phyloP scores from a whole-genome alignment of 352 stramenopile species.

The Phytopythium delawarense region DNA sequence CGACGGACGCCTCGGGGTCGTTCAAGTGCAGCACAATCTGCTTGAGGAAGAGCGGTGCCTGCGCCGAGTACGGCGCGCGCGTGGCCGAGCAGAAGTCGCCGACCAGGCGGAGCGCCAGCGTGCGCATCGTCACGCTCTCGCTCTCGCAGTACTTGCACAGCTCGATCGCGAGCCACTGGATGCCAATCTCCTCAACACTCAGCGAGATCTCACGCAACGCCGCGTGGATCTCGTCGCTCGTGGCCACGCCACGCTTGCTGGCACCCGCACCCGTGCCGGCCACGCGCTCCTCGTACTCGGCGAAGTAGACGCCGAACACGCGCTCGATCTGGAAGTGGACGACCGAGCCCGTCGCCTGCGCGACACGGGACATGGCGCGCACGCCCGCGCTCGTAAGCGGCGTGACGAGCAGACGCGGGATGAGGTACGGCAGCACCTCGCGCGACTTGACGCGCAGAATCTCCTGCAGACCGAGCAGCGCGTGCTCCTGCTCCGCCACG shows the following conservation, averaged over 20 bases:
- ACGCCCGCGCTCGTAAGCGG: conserved; percentile 90
- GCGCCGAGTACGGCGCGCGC: conserved; percentile 87
- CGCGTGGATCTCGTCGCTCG: conserved; percentile 51
- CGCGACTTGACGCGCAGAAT: conserved; percentile 95
- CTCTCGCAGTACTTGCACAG: conserved; percentile 94
- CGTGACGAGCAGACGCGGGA: conserved; percentile 92
- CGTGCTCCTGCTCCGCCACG: conserved; percentile 68
- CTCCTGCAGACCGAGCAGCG: conserved; percentile 96
- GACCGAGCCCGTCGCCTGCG: conserved; percentile 89
- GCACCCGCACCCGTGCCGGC: not conserved
- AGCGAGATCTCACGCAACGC: conserved; percentile 74
- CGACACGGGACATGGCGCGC: conserved; percentile 91
- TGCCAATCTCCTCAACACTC: conserved; percentile 84
- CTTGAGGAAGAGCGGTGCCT: conserved; percentile 94
- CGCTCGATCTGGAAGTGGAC: conserved; percentile 95
- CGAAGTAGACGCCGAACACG: conserved; percentile 89
- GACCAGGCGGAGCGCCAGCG: conserved; percentile 91
- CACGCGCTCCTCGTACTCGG: conserved; percentile 56
- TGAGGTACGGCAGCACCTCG: conserved; percentile 97
- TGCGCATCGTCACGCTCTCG: conserved; percentile 82
- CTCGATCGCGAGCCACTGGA: conserved; percentile 94
- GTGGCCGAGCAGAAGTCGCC: conserved; percentile 88
- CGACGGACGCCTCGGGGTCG: conserved; percentile 86
- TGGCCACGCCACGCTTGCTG: conserved; percentile 34
- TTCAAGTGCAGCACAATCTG: conserved; percentile 97